Conservation (phyloP, 768 basidiomycete genomes). For the Sutorius australiensis region DNA sequence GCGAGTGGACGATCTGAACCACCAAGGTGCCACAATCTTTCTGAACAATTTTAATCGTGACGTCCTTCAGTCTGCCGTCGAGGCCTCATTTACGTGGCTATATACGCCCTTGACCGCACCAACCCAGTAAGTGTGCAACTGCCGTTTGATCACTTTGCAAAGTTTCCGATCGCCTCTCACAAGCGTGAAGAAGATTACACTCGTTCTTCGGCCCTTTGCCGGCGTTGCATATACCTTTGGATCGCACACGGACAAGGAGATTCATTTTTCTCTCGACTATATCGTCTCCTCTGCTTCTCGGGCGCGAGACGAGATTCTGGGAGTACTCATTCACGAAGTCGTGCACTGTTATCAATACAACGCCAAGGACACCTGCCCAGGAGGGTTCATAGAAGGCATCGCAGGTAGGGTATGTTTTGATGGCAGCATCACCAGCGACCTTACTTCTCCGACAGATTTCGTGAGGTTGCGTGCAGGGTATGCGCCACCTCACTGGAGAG, state of each 20-base stretch:
- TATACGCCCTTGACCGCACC: conserved; percentile 46
- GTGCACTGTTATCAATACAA: conserved; percentile 79
- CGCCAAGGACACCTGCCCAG: conserved; percentile 55
- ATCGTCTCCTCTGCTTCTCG: conserved; percentile 42
- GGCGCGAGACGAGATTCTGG: conserved; percentile 59
- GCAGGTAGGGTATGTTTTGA: conserved; percentile 49
- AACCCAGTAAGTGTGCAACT: conserved; percentile 39
- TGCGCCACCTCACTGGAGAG: conserved; percentile 69
- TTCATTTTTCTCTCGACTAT: conserved; percentile 68
- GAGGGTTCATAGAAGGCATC: conserved; percentile 74
- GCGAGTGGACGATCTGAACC: conserved; percentile 54
- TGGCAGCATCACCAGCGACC: not conserved
- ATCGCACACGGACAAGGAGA: conserved; percentile 58
- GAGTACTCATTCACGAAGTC: conserved; percentile 71
- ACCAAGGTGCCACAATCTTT: conserved; percentile 57
- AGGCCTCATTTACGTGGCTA: conserved; percentile 38
- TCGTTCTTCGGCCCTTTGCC: conserved; percentile 62
- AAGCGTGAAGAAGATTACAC: conserved; percentile 51
- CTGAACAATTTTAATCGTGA: conserved; percentile 44
- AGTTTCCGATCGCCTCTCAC: conserved; percentile 7
- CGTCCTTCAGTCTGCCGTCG: conserved; percentile 36
- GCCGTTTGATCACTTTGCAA: not conserved
- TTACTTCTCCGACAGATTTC: conserved; percentile 47
- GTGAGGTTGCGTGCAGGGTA: conserved; percentile 60
- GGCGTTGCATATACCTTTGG: conserved; percentile 72